phyloP scores from a whole-genome alignment of 805 yeast genomes.

The Yamadazyma philogaea region DNA sequence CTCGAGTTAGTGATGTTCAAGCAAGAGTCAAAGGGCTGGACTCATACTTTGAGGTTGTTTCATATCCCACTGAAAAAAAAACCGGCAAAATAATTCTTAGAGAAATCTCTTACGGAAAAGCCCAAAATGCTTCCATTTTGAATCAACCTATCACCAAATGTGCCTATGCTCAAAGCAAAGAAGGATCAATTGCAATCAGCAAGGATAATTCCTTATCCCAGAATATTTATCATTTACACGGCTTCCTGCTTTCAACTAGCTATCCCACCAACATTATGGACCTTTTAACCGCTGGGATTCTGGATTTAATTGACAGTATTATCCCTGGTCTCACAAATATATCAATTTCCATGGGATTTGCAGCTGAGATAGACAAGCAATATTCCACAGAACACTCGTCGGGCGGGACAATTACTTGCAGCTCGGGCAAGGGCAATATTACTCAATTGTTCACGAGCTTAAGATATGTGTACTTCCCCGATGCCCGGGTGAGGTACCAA shows the following conservation, averaged over 20 bases:
- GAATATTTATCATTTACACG: slow-evolving; percentile 5
- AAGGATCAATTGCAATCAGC: slow-evolving; percentile 5
- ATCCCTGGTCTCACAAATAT: slow-evolving; percentile 4
- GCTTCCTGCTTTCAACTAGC: slow-evolving; percentile 1
- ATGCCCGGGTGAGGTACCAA: slow-evolving; percentile 12
- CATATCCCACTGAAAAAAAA: slow-evolving; percentile 3
- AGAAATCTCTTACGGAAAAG: slow-evolving; percentile 4
- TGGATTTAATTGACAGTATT: background rate
- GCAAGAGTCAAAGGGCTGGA: slow-evolving; percentile 1
- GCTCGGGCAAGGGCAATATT: slow-evolving; percentile 7
- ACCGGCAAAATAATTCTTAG: slow-evolving; percentile 1
- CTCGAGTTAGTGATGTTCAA: background rate
- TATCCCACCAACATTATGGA: slow-evolving; percentile 3
- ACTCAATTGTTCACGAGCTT: slow-evolving; percentile 13
- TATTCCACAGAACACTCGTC: background rate
- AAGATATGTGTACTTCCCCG: slow-evolving; percentile 10
- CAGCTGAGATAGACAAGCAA: background rate
- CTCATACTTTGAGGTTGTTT: slow-evolving; percentile 2
- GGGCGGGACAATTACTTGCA: slow-evolving; percentile 12
- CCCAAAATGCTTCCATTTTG: slow-evolving; percentile 4
- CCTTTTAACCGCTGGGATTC: slow-evolving; percentile 6
- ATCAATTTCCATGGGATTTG: slow-evolving; percentile 1
- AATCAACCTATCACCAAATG: slow-evolving; percentile 8
- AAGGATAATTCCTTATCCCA: slow-evolving; percentile 8
- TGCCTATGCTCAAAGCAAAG: slow-evolving; percentile 3